Evolutionary conservation across 257 asterid species (phyloP), one percentile per base, ranked within the genome.

Genomic region (Ocimum tenuiflorum): DNA sequence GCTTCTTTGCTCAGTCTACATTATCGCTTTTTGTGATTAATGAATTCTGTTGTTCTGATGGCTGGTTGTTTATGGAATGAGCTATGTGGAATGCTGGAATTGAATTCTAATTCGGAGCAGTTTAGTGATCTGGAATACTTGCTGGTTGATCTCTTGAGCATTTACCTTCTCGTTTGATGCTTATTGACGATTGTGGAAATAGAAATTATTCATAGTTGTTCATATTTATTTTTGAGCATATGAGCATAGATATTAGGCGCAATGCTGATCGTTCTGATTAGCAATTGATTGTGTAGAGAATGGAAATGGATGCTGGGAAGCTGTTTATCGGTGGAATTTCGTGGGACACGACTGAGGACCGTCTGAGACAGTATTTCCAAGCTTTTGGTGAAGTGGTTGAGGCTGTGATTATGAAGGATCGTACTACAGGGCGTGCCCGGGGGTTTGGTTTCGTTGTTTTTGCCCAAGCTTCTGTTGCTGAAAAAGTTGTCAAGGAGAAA

Each of bases 371-470:
- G 60, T 80, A 82, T 77, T 82, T 82, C 27, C 49, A 70, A 66
- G 59, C 72, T 15, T 82, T 60, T 75, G 88, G 88, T 10, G 83
- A 79, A 60, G 83, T 82, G 12, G 67, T 73, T 11, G 88, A 82
- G 67, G 81, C 88, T 14, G 80, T 80, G 54, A 82, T 82, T 36
- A 79, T 82, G 85, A 77, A 56, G 68, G 88, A 82, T 67, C 81
- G 88, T 6, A 68, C 80, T 47, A 82, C 88, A 0, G 88, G 88
- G 18, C 84, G 87, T 7, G 87, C 85, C 17, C 87, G 87, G 68
- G 87, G 87, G 33, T 82, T 82, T 14, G 87, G 85, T 50, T 82
- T 82, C 59, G 45, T 82, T 24, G 85, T 82, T 27, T 82, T 77
- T 69, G 73, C 83, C 6, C 47, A 77, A 63, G 75, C 85, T 39